phyloP scores from a whole-genome alignment of 1,284 basidiomycete genomes.

The Cerioporus squamosus region DNA sequence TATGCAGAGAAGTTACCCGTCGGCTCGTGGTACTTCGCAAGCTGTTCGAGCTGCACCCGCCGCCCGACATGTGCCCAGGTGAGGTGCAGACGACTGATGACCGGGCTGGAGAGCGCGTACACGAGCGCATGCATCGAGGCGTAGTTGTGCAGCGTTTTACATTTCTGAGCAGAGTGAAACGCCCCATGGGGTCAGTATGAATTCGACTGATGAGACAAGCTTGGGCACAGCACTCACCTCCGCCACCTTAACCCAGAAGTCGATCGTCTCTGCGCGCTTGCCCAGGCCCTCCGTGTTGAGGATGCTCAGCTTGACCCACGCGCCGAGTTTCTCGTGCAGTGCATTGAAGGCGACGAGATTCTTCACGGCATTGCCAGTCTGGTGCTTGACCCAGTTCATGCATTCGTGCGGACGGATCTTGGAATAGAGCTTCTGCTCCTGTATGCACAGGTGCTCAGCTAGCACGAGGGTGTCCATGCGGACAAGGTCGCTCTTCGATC shows the following conservation, averaged over 20 bases:
- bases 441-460: conserved; percentile 66
- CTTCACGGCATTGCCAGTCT: conserved; percentile 41
- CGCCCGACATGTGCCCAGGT: conserved; percentile 71
- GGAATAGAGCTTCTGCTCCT: conserved; percentile 60
- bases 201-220: background rate
- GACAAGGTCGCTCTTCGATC: conserved; percentile 55
- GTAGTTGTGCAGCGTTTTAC: conserved; percentile 65
- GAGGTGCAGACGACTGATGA: conserved; percentile 58
- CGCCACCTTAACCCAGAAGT: conserved; percentile 77
- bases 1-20: conserved; percentile 61
- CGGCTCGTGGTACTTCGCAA: conserved; percentile 61
- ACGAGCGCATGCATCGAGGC: conserved; percentile 70
- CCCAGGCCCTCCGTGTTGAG: conserved; percentile 53
- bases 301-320: conserved; percentile 70
- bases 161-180: conserved; percentile 51
- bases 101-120: conserved; percentile 62
- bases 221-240: conserved; percentile 50
- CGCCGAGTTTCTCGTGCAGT: conserved; percentile 62
- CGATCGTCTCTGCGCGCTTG: conserved; percentile 62
- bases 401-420: conserved; percentile 67
- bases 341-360: conserved; percentile 60
- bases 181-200: conserved; percentile 1
- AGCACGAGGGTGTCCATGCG: conserved; percentile 57
- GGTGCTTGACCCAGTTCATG: conserved; percentile 52
- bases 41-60: conserved; percentile 51